phyloP scores from a whole-genome alignment of 2,329 filamentous ascomycete genomes.

The Ophiostoma pallidulum region DNA sequence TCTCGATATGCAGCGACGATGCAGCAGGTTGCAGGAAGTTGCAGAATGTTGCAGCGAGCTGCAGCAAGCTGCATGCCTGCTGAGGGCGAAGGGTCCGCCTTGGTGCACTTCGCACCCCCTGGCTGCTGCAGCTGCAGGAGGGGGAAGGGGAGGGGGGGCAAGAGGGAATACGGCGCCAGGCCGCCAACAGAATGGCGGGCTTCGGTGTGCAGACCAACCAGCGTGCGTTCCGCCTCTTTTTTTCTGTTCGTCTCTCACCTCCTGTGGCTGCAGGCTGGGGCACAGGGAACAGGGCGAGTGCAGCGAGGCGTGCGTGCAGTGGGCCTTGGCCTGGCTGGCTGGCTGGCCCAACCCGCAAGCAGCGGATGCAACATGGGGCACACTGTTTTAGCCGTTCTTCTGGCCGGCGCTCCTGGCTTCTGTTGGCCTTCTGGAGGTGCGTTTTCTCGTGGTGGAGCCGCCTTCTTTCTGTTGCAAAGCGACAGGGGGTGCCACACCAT shows the following conservation, averaged over 20 bases:
- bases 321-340: too few species aligned
- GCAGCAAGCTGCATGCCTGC: neutral
- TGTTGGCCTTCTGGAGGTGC: neutral
- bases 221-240: conserved; percentile 13
- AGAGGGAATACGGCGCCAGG: neutral
- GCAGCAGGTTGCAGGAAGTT: too few species aligned
- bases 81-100: neutral
- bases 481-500: conserved; percentile 6
- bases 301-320: neutral
- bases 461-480: neutral
- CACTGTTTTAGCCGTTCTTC: neutral
- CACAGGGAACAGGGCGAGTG: neutral
- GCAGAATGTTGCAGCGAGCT: too few species aligned
- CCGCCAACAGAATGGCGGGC: neutral
- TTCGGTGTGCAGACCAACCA: conserved; percentile 16
- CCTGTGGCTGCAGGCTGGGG: neutral
- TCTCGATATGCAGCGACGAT: too few species aligned
- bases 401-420: neutral
- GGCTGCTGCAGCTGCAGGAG: neutral
- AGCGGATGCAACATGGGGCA: neutral
- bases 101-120: neutral
- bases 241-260: neutral
- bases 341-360: conserved; percentile 3
- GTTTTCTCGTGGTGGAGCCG: neutral
- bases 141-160: too few species aligned